phyloP scores from a whole-genome alignment of 495 filamentous ascomycete genomes.

The Podospora australis region DNA sequence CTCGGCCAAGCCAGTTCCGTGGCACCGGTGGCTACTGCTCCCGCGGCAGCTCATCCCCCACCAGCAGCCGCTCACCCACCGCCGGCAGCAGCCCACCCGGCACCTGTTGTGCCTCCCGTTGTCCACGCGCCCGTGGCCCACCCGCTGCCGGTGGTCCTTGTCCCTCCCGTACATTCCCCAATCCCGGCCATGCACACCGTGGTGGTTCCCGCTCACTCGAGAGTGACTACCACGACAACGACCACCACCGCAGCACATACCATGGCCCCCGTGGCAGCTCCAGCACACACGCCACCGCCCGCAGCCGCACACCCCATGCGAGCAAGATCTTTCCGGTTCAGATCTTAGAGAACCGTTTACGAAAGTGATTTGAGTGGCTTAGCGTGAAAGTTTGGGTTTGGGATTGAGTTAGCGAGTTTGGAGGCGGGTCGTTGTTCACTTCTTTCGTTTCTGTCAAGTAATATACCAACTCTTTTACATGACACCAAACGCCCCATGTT shows the following conservation, averaged over 20 bases:
- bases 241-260: neutral
- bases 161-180: neutral
- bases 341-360: no score
- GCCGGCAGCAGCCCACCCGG: neutral
- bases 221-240: neutral
- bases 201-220: neutral
- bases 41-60: neutral
- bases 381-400: no score
- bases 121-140: no score
- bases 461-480: no score
- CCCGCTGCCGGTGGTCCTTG: neutral
- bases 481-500: no score
- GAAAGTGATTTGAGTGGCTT: no score
- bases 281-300: no score
- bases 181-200: neutral
- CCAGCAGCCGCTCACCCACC: neutral
- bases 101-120: neutral
- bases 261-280: neutral
- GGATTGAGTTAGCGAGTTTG: no score
- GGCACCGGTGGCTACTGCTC: neutral
- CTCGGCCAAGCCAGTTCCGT: neutral
- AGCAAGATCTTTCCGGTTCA: no score
- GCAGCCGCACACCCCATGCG: no score
- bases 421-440: no score
- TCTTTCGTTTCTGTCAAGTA: no score